phyloP scores from a whole-genome alignment of 805 yeast species.

The Ogataea corticis region DNA sequence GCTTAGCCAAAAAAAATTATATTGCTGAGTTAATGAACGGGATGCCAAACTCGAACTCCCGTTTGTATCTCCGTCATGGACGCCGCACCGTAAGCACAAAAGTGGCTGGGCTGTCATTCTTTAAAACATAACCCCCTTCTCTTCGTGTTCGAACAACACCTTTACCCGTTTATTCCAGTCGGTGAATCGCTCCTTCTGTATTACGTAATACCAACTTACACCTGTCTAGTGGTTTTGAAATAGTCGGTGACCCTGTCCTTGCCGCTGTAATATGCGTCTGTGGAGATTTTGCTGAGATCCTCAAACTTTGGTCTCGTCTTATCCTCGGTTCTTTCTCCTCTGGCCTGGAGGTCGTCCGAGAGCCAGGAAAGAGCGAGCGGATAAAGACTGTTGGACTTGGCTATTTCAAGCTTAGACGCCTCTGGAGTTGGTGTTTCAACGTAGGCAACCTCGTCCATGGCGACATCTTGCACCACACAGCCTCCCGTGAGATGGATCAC shows the following conservation, averaged over 20 bases:
- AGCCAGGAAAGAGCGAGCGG: slow-evolving; percentile 77
- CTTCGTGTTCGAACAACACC: too few relatives aligned
- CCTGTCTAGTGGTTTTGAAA: slow-evolving; percentile 50
- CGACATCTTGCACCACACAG: slow-evolving; percentile 40
- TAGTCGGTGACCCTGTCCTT: slow-evolving; percentile 47
- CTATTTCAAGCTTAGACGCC: slow-evolving; percentile 34
- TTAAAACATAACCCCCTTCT: too few relatives aligned
- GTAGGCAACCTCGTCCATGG: slow-evolving; percentile 35
- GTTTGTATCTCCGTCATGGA: too few relatives aligned
- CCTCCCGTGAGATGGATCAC: slow-evolving; percentile 80
- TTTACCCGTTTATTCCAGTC: too few relatives aligned
- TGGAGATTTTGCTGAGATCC: slow-evolving; percentile 48
- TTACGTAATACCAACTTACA: too few relatives aligned
- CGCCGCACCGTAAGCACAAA: too few relatives aligned
- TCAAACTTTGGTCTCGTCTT: slow-evolving; percentile 51
- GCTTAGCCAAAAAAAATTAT: not conserved
- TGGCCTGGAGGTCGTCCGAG: slow-evolving; percentile 45
- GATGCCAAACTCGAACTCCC: too few relatives aligned
- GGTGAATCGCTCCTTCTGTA: too few relatives aligned
- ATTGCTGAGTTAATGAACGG: too few relatives aligned
- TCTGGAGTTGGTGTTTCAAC: slow-evolving; percentile 23
- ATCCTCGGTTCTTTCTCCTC: slow-evolving; percentile 57
- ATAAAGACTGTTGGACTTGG: slow-evolving; percentile 56
- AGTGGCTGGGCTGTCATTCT: too few relatives aligned
- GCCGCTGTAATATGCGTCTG: slow-evolving; percentile 43